Evolutionary conservation across 176 grass and related monocot genomes (phyloP).

Genomic region (Secale cereale): DNA sequence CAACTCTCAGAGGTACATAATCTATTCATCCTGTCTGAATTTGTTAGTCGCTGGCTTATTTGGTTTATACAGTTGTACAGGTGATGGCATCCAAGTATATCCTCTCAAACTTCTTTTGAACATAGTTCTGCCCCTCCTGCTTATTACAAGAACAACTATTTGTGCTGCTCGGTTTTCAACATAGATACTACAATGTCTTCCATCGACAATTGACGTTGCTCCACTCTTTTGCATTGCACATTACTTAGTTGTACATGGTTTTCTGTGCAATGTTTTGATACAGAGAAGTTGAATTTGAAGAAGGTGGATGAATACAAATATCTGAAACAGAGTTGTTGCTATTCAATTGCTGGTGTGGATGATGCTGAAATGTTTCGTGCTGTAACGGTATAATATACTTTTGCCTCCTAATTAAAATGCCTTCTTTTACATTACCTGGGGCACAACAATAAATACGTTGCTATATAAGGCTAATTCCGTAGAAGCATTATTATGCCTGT

Average conservation of each 20-base stretch:
- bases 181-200: not conserved
- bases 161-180: constrained; percentile 7
- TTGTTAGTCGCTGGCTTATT: not conserved
- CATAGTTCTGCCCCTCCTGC: not conserved
- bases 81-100: not conserved
- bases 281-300: constrained; percentile 94
- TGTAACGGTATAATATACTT: constrained; percentile 55
- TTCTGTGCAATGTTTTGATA: constrained; percentile 24
- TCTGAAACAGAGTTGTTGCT: constrained; percentile 91
- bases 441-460: not conserved
- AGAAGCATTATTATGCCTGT: not conserved
- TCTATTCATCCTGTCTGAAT: constrained; percentile 4
- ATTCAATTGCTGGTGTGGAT: constrained; percentile 88
- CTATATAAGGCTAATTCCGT: not conserved
- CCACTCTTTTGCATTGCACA: constrained; percentile 6
- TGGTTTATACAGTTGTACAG: not conserved
- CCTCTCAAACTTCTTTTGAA: constrained; percentile 6
- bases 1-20: constrained; percentile 64
- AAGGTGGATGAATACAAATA: constrained; percentile 96
- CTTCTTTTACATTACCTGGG: constrained; percentile 3
- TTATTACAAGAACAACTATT: constrained; percentile 7
- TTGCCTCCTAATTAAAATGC: not conserved
- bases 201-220: not conserved
- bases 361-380: constrained; percentile 84
- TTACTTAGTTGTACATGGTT: constrained; percentile 18